Conservation (phyloP, 1,139 yeast species). For the Saccharomyces hybrid region DNA sequence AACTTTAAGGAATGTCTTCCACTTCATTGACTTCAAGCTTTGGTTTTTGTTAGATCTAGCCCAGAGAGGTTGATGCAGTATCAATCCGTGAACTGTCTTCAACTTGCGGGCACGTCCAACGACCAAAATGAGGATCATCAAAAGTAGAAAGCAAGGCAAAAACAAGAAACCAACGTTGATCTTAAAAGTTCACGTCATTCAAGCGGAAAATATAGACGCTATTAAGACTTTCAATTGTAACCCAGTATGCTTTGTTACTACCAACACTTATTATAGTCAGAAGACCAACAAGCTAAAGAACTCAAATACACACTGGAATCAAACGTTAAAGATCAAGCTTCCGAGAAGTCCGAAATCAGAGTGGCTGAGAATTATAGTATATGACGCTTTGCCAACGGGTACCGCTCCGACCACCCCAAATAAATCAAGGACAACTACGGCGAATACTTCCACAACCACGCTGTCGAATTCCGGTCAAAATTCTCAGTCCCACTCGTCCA, state of each 20-base stretch:
- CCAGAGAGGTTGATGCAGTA: not conserved
- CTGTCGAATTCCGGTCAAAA: slow-evolving; percentile 2
- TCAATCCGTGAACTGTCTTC: not conserved
- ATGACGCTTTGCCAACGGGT: slow-evolving; percentile 18
- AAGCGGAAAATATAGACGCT: slow-evolving; percentile 19
- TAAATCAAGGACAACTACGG: not conserved
- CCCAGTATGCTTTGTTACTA: slow-evolving; percentile 27
- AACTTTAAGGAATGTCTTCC: not conserved
- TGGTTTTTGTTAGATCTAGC: not conserved
- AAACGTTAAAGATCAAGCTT: slow-evolving; percentile 22
- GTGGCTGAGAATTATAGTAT: slow-evolving; percentile 24
- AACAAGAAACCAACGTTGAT: slow-evolving; percentile 13
- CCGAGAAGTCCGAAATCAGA: slow-evolving; percentile 25
- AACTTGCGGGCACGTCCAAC: not conserved
- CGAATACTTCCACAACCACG: not conserved
- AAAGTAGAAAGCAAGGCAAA: slow-evolving; percentile 13
- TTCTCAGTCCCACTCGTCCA: not conserved
- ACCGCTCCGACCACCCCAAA: not conserved
- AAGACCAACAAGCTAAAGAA: slow-evolving; percentile 21
- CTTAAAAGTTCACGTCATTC: slow-evolving; percentile 20
- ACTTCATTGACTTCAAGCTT: not conserved
- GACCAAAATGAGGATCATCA: slow-evolving; percentile 16
- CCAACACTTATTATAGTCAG: slow-evolving; percentile 21
- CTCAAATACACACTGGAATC: slow-evolving; percentile 23
- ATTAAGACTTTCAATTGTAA: slow-evolving; percentile 25